Conservation (phyloP, 805 yeast species). For the Ogataea paraovalis region DNA sequence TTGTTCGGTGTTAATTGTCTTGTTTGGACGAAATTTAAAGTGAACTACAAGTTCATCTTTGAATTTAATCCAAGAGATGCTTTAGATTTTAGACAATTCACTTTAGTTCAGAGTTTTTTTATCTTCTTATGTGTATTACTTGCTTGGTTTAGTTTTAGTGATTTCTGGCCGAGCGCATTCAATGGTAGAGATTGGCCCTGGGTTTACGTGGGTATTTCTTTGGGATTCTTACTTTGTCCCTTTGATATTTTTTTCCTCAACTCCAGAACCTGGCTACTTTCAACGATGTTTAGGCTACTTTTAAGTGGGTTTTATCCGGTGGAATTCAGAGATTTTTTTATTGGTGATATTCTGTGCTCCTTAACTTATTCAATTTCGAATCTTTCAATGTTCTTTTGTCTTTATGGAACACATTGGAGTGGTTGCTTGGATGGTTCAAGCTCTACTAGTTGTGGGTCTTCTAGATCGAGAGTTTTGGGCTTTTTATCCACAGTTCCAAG, state of each 20-base stretch:
- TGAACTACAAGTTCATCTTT: slow-evolving; percentile 88
- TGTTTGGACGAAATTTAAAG: slow-evolving; percentile 69
- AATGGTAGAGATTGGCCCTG: slow-evolving; percentile 80
- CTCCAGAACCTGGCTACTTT: slow-evolving; percentile 75
- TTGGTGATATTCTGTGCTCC: slow-evolving; percentile 89
- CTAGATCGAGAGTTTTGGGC: slow-evolving; percentile 73
- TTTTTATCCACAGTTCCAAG: slow-evolving; percentile 81
- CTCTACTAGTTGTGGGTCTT: slow-evolving; percentile 63
- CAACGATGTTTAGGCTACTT: slow-evolving; percentile 66
- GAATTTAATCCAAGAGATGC: slow-evolving; percentile 74
- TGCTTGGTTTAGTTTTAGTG: slow-evolving; percentile 71
- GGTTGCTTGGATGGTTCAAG: slow-evolving; percentile 41
- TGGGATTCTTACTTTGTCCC: slow-evolving; percentile 56
- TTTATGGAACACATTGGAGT: slow-evolving; percentile 70
- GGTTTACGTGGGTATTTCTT: slow-evolving; percentile 56
- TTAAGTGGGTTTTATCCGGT: slow-evolving; percentile 90
- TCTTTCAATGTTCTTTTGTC: slow-evolving; percentile 78
- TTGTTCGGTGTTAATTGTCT: slow-evolving; percentile 66
- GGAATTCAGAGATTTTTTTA: slow-evolving; percentile 88
- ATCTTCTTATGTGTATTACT: slow-evolving; percentile 55
- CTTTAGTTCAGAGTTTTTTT: slow-evolving; percentile 58
- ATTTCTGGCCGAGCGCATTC: slow-evolving; percentile 57
- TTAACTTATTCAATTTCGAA: slow-evolving; percentile 86
- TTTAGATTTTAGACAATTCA: slow-evolving; percentile 61
- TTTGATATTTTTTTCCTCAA: slow-evolving; percentile 49